These are phyloP conservation scores for Wickerhamomyces sp. DNA, from an alignment of 1,139 yeast species.

Conservation along the genomic window DNA sequence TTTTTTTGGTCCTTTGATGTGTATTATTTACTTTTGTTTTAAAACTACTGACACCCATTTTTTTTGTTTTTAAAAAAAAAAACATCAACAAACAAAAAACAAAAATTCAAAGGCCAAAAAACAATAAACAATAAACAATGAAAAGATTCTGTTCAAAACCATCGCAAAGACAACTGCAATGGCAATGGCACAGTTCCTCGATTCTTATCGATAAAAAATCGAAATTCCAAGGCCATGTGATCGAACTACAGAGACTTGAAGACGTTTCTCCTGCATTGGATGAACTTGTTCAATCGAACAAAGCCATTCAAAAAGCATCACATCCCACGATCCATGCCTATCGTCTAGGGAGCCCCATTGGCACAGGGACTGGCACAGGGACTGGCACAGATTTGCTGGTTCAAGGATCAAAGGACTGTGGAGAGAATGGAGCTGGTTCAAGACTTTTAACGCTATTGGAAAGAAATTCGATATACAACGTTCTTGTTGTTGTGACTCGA, in stretches of 20 bases:
- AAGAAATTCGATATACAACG: constrained; percentile 41
- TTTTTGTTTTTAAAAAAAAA: neutral
- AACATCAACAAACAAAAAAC: neutral
- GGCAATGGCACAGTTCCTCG: constrained; percentile 7
- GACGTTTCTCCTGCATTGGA: constrained; percentile 38
- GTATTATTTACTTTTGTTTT: no score
- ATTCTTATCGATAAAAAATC: constrained; percentile 38
- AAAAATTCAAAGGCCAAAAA: no score
- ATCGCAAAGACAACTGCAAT: no score
- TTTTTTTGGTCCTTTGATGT: no score
- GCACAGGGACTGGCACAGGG: constrained; percentile 4
- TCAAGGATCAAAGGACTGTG: constrained; percentile 56
- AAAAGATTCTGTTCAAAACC: no score
- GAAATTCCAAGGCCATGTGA: constrained; percentile 55
- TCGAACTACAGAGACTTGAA: constrained; percentile 29
- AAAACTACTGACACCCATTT: no score
- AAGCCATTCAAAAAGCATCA: constrained; percentile 43
- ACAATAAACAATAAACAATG: no score
- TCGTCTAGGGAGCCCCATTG: constrained; percentile 38
- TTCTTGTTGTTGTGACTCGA: constrained; percentile 57
- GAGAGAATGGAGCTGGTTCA: constrained; percentile 63
- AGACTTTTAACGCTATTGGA: constrained; percentile 47
- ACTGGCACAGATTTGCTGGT: no score
- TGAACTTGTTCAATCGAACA: constrained; percentile 37
- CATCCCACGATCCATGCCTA: constrained; percentile 71